phyloP scores from a whole-genome alignment of 2,329 filamentous ascomycete genomes.

The Ophiocordyceps camponoti-saundersi region DNA sequence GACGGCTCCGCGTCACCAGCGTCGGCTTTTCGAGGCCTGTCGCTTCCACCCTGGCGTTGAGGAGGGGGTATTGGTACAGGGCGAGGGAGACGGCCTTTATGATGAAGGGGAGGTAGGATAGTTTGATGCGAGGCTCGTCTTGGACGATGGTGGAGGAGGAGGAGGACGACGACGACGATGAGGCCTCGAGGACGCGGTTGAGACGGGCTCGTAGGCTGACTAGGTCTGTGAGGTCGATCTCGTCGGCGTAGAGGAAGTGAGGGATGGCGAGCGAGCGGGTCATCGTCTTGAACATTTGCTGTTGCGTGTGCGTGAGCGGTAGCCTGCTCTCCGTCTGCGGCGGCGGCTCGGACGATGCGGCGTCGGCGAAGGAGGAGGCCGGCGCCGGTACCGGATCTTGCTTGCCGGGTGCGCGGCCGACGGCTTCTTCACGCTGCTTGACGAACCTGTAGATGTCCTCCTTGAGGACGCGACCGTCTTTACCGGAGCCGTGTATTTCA shows the following conservation, averaged over 20 bases:
- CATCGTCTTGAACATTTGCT: slow-evolving; percentile 96
- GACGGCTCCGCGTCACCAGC: slow-evolving; percentile 62
- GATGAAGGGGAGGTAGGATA: slow-evolving; percentile 87
- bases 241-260: slow-evolving; percentile 89
- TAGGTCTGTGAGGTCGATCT: slow-evolving; percentile 66
- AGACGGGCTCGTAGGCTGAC: slow-evolving; percentile 56
- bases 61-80: slow-evolving; percentile 62
- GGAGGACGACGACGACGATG: slow-evolving; percentile 20
- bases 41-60: slow-evolving; percentile 67
- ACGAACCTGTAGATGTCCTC: slow-evolving; percentile 72
- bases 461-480: slow-evolving; percentile 79
- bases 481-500: slow-evolving; percentile 70
- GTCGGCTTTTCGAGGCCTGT: slow-evolving; percentile 46
- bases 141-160: slow-evolving; percentile 23
- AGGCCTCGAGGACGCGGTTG: slow-evolving; percentile 41
- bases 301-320: slow-evolving; percentile 61
- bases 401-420: neutral
- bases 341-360: slow-evolving; percentile 9
- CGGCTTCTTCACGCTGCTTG: slow-evolving; percentile 25
- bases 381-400: too few relatives aligned
- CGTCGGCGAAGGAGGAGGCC: too few relatives aligned
- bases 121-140: slow-evolving; percentile 17
- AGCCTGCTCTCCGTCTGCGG: slow-evolving; percentile 51
- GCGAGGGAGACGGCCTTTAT: slow-evolving; percentile 88
- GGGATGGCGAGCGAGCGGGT: slow-evolving; percentile 80